phyloP scores from a whole-genome alignment of 257 asterid species.

The Ballota nigra region DNA sequence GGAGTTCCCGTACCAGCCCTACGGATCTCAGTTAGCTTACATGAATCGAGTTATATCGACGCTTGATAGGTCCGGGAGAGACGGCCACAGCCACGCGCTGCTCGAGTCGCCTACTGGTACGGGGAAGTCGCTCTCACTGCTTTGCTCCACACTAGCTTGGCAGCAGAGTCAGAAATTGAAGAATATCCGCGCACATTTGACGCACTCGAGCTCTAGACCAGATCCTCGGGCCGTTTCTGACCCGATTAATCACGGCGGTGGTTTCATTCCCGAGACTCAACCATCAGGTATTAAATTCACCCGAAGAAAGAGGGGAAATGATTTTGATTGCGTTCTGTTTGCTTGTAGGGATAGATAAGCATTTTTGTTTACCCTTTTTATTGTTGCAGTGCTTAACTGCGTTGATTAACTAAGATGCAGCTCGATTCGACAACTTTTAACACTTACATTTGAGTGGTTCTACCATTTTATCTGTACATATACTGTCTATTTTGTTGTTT shows the following conservation, averaged over 20 bases:
- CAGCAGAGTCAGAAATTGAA: conserved; percentile 59
- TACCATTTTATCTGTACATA: background rate
- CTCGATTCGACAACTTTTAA: background rate
- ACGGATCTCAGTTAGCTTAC: conserved; percentile 88
- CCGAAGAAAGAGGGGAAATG: background rate
- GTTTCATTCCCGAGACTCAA: conserved; percentile 87
- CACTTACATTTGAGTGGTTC: background rate
- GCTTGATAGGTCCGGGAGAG: conserved; percentile 66
- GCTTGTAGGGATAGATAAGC: background rate
- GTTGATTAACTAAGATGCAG: background rate
- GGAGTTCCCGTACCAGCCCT: conserved; percentile 89
- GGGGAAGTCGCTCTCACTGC: conserved; percentile 85
- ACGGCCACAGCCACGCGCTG: conserved; percentile 79
- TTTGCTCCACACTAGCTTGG: conserved; percentile 91
- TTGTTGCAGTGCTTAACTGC: background rate
- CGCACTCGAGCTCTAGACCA: conserved; percentile 52
- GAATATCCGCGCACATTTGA: conserved; percentile 30
- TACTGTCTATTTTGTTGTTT: background rate
- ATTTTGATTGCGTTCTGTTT: conserved; percentile 3
- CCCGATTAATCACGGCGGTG: conserved; percentile 85
- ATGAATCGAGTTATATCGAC: conserved; percentile 89
- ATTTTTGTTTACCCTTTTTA: background rate
- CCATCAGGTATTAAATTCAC: conserved; percentile 48
- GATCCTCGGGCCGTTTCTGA: conserved; percentile 67
- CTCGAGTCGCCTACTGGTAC: conserved; percentile 99